Evolutionary conservation across 1,284 basidiomycete genomes (phyloP), one percentile per base, ranked within the genome.

Genomic region (Butyriboletus appendiculatus): DNA sequence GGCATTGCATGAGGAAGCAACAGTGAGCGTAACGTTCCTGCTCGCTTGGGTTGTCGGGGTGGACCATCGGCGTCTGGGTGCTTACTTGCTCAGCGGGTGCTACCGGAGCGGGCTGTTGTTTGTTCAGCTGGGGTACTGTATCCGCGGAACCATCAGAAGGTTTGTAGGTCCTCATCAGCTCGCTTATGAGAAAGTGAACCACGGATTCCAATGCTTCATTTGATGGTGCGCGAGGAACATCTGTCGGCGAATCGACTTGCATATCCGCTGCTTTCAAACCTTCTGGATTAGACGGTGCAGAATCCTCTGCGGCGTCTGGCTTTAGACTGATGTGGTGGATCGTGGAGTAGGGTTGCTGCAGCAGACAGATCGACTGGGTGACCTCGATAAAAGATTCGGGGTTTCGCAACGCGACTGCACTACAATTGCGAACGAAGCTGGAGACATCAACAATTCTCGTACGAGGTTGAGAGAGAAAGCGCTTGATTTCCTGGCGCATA

Each of bases 1-100:
- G 77, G 59, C 88, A 88, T 66, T 96, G 92, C 85, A 98, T 91
- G 56, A 98, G 74, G 76, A 98, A 94, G 63, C 88, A 91, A 14
- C 84, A 78, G 67, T 96, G 96, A 57, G 87, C 73, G 48, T 75
- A 73, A 34, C 73, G 75, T 53, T 82, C 78, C 50, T 76, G 60
- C 33, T 66, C 60, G 46, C 56, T 54, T 35, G 56, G 39, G 9
- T 47, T 42, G 34, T 60, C 60, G 10, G 59, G 34, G 12, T 48
- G 33, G 14, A 50, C 47, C 20, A 50, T 35, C 7, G 49, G 34
- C 2, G 64, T 41, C 32, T 68, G 56, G n/a, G 56, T 43, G 14
- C 59, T 55, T 26, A 65, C 54, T 43, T 55, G 55, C n/a, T 64
- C 67, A 2, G 47, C n/a, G n/a, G 53, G 9, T 4, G 26, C 33